Evolutionary conservation across 192 early-diverging fungal species (phyloP).

Genomic region (Chytriomyces sp.): DNA sequence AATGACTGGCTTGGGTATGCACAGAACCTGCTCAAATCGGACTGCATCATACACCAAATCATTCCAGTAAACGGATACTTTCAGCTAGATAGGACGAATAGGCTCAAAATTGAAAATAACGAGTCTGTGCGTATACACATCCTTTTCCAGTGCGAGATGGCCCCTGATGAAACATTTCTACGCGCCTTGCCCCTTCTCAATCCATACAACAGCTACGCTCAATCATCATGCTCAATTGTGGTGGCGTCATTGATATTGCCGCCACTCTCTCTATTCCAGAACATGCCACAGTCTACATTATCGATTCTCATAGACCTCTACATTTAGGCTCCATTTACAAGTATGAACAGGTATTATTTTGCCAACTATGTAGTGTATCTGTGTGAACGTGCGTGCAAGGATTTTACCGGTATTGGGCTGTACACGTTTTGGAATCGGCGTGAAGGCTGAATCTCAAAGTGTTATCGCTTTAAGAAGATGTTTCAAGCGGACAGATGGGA

Average conservation of each 20-base stretch:
- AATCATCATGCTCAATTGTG: slow-evolving; percentile 85
- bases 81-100: slow-evolving; percentile 59
- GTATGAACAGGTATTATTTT: slow-evolving; percentile 58
- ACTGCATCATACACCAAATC: slow-evolving; percentile 79
- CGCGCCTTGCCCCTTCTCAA: neutral
- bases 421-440: too few species aligned
- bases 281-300: slow-evolving; percentile 71
- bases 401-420: too few species aligned
- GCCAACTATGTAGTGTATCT: neutral
- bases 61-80: slow-evolving; percentile 74
- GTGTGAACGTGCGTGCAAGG: neutral
- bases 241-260: slow-evolving; percentile 73
- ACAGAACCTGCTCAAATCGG: slow-evolving; percentile 74
- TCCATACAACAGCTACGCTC: slow-evolving; percentile 58
- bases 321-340: slow-evolving; percentile 82
- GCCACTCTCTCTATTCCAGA: slow-evolving; percentile 61
- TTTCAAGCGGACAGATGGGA: too few species aligned
- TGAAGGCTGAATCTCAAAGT: too few species aligned
- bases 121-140: slow-evolving; percentile 42
- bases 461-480: too few species aligned
- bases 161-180: neutral
- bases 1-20: too few species aligned
- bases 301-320: slow-evolving; percentile 88
- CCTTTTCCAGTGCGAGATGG: neutral
- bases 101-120: slow-evolving; percentile 52